Base-by-base conservation (phyloP, 2,329 filamentous ascomycete genomes). In the Talaromyces sp. region DNA sequence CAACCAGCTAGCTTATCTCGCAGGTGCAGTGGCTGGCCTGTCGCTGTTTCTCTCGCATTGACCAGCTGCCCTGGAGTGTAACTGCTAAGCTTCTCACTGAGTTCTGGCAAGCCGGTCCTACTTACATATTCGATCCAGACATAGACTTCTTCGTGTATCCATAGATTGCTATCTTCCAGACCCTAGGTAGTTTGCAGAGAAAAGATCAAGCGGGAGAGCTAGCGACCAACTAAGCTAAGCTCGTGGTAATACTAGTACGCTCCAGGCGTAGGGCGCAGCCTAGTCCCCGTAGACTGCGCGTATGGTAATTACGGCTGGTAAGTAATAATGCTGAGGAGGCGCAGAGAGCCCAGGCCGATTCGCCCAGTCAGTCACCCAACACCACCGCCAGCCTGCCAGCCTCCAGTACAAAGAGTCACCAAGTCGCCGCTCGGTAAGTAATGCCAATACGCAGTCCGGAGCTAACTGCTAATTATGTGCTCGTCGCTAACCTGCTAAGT, bases 301-400 rank as follows among this genome's bases (percentile, higher is more conserved):
- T 59, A 59, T 36, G 56, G 56, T 59, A 59, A 59, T 59, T 59
- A 59, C 56, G 36, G 36, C 56, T 59, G 31, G 56, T 59, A 59
- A 27, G 56, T 45, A 58, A 58, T 45, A 59, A 45, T 29, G 19
- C 34, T 59, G 56, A 59, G 56, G 38, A 43, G 36, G 34, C 56
- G 38, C 56, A 38, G 25, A 59, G 53, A 56, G 13, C 38, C 38
- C 56, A 45, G 56, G n/a, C 54, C 54, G 54, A 58, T 58, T 58
- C 54, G 54, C 54, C 8, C 38, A 43, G 40, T 43, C 13, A 29
- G 54, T 22, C 53, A 56, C 5, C 56, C 25, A 43, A 25, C 22
- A 43, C 56, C 56, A 29, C 49, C 25, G 7, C 25, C 49, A 51
- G 22, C 25, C 25, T 29, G 11, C 49, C 56, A 58, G 56, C 29